These are phyloP conservation scores for Chamaenerion angustifolium DNA, from an alignment of 345 rosid genomes.

Conservation along the genomic window DNA sequence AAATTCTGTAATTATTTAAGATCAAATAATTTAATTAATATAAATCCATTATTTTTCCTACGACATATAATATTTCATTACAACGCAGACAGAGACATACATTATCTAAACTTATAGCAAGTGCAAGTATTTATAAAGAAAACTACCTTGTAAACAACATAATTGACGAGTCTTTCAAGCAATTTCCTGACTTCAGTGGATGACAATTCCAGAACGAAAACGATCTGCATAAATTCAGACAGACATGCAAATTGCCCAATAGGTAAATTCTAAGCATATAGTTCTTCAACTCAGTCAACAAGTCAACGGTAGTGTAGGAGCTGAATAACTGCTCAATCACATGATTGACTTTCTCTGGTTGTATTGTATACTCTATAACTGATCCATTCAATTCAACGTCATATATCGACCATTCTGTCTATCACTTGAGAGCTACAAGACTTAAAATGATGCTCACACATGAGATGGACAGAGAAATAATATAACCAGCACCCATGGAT, in stretches of 20 bases:
- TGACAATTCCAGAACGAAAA: constrained; percentile 70
- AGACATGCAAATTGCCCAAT: no score
- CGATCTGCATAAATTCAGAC: constrained; percentile 36
- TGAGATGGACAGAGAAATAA: constrained; percentile 32
- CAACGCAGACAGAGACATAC: no score
- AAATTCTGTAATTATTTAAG: no score
- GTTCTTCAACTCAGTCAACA: no score
- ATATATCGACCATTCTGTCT: constrained; percentile 57
- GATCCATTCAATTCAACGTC: constrained; percentile 42
- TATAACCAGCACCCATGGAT: constrained; percentile 53
- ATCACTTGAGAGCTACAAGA: constrained; percentile 51
- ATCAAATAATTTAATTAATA: no score
- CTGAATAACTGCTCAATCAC: constrained; percentile 45
- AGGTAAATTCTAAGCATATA: no score
- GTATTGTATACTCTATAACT: constrained; percentile 24
- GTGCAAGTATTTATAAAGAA: no score
- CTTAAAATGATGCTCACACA: constrained; percentile 56
- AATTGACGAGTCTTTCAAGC: constrained; percentile 76
- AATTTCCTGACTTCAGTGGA: constrained; percentile 68
- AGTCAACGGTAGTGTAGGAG: constrained; percentile 47
- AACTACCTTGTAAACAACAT: constrained; percentile 86
- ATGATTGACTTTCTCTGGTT: constrained; percentile 34
- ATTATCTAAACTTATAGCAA: neutral
- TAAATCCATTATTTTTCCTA: no score
- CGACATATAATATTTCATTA: no score